phyloP scores from a whole-genome alignment of 2,329 filamentous ascomycete species.

The Kalmusia sp. region DNA sequence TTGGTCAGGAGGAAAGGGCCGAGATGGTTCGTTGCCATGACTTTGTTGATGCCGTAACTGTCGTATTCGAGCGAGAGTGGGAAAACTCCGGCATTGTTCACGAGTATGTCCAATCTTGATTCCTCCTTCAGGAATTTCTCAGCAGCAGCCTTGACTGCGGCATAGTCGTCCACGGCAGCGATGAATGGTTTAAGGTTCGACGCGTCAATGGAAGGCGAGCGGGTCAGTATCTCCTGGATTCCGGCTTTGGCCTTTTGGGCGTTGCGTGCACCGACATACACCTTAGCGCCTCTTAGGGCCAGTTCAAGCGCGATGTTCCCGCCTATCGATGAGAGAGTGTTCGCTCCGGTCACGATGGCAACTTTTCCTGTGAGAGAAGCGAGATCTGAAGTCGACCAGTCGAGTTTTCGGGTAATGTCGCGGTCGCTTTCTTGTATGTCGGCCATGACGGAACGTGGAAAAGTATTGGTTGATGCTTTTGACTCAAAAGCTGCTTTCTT shows the following conservation, averaged over 20 bases:
- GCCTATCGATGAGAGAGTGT: conserved; percentile 11
- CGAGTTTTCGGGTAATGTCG: background rate
- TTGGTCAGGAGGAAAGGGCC: conserved; percentile 47
- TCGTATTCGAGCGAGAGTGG: conserved; percentile 22
- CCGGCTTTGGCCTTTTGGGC: conserved; percentile 10
- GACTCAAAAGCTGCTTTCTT: no score
- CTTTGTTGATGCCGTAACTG: conserved; percentile 20
- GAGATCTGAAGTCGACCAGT: conserved; percentile 4
- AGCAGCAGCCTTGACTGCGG: conserved; percentile 47
- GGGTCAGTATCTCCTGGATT: conserved; percentile 13
- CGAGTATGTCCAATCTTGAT: conserved; percentile 49
- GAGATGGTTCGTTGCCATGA: conserved; percentile 47
- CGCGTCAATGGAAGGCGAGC: conserved; percentile 7
- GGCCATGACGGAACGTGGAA: background rate
- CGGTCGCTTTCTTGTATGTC: background rate
- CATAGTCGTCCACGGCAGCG: conserved; percentile 43
- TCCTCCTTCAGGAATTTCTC: conserved; percentile 46
- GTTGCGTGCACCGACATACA: conserved; percentile 18
- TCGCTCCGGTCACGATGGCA: conserved; percentile 20
- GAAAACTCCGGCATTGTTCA: conserved; percentile 36
- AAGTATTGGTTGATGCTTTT: background rate
- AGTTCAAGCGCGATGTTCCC: conserved; percentile 15
- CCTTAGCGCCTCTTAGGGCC: conserved; percentile 18
- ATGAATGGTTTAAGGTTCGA: conserved; percentile 44
- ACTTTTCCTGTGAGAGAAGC: conserved; percentile 10